A percentile compares a stretch with the other conserved stretches of the same genome.
Conservation (phyloP, 306 rosid genomes). For the Prunus mongolica region DNA sequence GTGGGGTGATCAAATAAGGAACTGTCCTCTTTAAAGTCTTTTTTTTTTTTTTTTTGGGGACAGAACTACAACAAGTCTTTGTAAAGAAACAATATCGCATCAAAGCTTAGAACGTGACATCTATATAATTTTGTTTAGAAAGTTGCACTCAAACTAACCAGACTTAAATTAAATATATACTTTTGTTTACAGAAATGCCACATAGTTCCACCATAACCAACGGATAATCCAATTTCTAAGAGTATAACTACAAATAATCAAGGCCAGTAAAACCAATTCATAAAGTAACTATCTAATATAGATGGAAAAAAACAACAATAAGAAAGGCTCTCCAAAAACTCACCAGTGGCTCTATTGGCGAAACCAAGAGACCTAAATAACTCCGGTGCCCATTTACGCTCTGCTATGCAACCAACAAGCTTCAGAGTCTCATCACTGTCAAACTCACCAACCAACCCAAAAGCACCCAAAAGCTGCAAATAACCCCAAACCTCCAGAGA, state of each 20-base stretch:
- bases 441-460: conserved; percentile 26
- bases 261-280: neutral
- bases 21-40: neutral
- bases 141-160: neutral
- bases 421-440: conserved; percentile 29
- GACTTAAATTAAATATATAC: neutral
- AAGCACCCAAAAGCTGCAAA: conserved; percentile 32
- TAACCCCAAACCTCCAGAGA: conserved; percentile 26
- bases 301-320: neutral
- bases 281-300: neutral
- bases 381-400: conserved; percentile 27
- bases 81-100: neutral
- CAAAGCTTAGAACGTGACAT: neutral
- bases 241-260: neutral
- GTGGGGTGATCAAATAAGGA: neutral
- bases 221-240: neutral
- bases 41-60: too few relatives aligned
- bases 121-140: neutral
- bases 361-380: conserved; percentile 39
- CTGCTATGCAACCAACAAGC: conserved; percentile 11
- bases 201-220: neutral
- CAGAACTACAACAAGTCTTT: neutral
- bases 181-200: neutral
- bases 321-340: conserved; percentile 6
- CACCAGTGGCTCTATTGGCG: conserved; percentile 31